A percentile compares a stretch with the other conserved stretches of the same genome.
Evolutionary conservation across 371 early-diverging fungal genomes (phyloP).

Genomic region (Dinochytrium kinnereticum): DNA sequence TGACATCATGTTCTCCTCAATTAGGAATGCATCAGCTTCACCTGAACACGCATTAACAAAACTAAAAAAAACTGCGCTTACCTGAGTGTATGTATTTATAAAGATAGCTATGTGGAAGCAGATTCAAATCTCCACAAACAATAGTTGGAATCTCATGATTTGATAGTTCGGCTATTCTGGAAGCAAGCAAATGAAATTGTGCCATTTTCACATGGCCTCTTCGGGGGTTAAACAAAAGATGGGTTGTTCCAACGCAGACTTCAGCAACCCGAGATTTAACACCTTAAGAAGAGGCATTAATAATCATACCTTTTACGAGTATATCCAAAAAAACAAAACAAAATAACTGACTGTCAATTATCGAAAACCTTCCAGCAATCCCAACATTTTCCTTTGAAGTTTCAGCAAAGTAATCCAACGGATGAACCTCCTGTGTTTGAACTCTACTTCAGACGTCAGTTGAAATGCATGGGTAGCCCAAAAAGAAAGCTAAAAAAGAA

Average conservation of each 20-base stretch:
- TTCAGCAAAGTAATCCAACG: constrained; percentile 11
- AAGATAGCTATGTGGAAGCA: constrained; percentile 19
- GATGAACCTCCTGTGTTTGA: not conserved
- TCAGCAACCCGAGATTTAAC: not conserved
- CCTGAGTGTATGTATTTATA: not conserved
- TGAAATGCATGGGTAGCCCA: too few species aligned
- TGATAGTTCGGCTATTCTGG: not conserved
- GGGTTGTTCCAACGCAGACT: constrained; percentile 36
- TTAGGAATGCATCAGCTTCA: constrained; percentile 25
- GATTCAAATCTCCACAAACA: constrained; percentile 36
- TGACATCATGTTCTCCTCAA: constrained; percentile 16
- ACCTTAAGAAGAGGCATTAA: too few species aligned
- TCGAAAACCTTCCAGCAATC: constrained; percentile 4
- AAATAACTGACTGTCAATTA: not conserved
- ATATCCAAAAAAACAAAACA: not conserved
- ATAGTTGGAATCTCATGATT: not conserved
- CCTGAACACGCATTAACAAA: constrained; percentile 16
- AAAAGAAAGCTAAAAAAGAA: not conserved
- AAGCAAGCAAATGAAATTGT: constrained; percentile 24
- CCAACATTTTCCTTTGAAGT: constrained; percentile 28
- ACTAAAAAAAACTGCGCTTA: not conserved
- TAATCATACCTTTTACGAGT: too few species aligned
- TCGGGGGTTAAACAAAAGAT: constrained; percentile 38
- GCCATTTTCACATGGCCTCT: constrained; percentile 32
- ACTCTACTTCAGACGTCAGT: too few species aligned